phyloP scores from a whole-genome alignment of 345 rosid genomes.

The Litchi chinensis region DNA sequence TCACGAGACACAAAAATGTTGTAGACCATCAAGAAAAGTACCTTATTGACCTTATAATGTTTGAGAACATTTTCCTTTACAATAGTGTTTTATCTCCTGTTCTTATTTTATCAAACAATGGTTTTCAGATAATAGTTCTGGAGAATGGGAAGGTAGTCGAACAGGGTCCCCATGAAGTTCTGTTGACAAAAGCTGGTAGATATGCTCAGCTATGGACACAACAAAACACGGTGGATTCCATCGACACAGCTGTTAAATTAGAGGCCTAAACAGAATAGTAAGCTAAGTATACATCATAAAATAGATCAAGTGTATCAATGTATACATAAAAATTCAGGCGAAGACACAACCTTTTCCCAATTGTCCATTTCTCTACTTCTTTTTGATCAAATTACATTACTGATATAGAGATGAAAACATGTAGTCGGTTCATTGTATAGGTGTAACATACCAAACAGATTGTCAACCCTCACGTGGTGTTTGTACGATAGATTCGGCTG shows the following conservation, averaged over 20 bases:
- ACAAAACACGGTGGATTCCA: constrained; percentile 70
- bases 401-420: background rate
- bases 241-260: constrained; percentile 57
- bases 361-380: background rate
- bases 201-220: constrained; percentile 96
- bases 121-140: constrained; percentile 82
- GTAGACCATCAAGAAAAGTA: background rate
- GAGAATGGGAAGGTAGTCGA: constrained; percentile 93
- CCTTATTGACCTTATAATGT: background rate
- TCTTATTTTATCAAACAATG: background rate
- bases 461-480: background rate
- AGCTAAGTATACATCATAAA: background rate
- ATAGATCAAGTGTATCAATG: background rate
- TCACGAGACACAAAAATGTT: background rate
- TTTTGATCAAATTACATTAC: background rate
- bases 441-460: background rate
- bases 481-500: background rate
- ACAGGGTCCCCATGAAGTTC: constrained; percentile 89
- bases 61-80: background rate
- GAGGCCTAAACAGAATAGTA: constrained; percentile 26
- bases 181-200: constrained; percentile 78
- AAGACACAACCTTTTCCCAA: background rate
- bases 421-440: background rate
- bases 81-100: background rate
- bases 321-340: background rate